These are phyloP conservation scores for Aspergillus sp. DNA, from an alignment of 2,329 filamentous ascomycete genomes.

Conservation along the genomic window DNA sequence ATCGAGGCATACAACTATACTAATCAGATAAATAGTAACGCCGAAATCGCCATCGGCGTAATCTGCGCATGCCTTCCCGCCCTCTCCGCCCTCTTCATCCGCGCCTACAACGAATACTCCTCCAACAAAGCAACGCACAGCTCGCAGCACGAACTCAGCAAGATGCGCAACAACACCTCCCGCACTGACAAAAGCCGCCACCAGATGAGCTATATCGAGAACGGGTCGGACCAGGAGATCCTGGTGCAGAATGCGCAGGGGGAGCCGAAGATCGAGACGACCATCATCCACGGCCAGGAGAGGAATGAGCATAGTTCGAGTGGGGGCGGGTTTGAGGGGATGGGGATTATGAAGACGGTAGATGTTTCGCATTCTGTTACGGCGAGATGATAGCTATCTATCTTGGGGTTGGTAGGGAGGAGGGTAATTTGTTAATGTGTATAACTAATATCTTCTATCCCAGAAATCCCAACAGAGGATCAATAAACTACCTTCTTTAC, in stretches of 20 bases:
- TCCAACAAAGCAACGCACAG: conserved; percentile 14
- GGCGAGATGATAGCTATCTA: neutral
- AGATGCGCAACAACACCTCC: conserved; percentile 9
- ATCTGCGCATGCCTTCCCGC: conserved; percentile 38
- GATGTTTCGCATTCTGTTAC: conserved; percentile 20
- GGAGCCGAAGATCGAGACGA: conserved; percentile 22
- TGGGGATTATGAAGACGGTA: conserved; percentile 25
- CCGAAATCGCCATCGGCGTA: conserved; percentile 37
- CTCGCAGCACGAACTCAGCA: conserved; percentile 18
- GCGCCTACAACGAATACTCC: conserved; percentile 27
- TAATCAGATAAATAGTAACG: conserved; percentile 26
- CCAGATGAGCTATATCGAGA: conserved; percentile 11
- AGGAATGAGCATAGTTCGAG: neutral
- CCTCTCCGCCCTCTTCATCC: conserved; percentile 29
- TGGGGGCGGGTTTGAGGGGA: conserved; percentile 2
- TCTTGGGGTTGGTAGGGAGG: neutral
- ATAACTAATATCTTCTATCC: too few species aligned
- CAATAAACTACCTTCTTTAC: too few species aligned
- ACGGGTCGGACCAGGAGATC: conserved; percentile 20
- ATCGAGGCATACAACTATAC: too few species aligned
- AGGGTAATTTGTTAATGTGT: too few species aligned
- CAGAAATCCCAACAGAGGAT: too few species aligned
- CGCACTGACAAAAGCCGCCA: conserved; percentile 9
- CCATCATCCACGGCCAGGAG: conserved; percentile 14
- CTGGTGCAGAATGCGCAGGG: conserved; percentile 21